phyloP scores from a whole-genome alignment of 2,329 filamentous ascomycete genomes.

The Ascochyta lentis region DNA sequence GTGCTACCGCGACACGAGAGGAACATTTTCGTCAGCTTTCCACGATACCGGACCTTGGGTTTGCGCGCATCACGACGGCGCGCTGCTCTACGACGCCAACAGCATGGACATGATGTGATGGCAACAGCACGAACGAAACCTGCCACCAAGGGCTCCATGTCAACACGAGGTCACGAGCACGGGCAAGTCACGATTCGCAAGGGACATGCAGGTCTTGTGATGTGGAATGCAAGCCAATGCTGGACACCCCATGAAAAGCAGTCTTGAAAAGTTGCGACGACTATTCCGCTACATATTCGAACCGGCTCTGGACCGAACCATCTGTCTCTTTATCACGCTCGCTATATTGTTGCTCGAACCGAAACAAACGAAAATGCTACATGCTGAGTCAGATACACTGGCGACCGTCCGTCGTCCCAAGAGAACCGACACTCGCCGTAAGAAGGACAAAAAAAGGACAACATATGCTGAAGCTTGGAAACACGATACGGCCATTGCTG shows the following conservation, averaged over 20 bases:
- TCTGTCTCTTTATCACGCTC: slow-evolving; percentile 9
- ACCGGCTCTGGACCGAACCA: slow-evolving; percentile 5
- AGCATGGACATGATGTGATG: slow-evolving; percentile 1
- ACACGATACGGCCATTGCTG: slow-evolving; percentile 57
- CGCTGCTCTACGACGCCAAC: background rate
- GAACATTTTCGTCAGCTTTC: slow-evolving; percentile 8
- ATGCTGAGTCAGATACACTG: slow-evolving; percentile 11
- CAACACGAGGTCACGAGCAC: slow-evolving; percentile 12
- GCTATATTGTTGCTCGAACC: slow-evolving; percentile 6
- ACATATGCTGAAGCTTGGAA: slow-evolving; percentile 40
- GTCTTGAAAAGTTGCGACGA: background rate
- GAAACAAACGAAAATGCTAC: slow-evolving; percentile 13
- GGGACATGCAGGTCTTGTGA: slow-evolving; percentile 7
- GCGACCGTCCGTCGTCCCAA: background rate
- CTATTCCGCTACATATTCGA: slow-evolving; percentile 7
- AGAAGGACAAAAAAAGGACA: slow-evolving; percentile 16
- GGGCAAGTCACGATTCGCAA: slow-evolving; percentile 12
- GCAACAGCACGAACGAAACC: background rate
- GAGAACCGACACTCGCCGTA: slow-evolving; percentile 2
- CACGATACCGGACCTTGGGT: slow-evolving; percentile 7
- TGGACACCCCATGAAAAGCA: background rate
- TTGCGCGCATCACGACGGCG: background rate
- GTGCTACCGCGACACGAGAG: slow-evolving; percentile 16
- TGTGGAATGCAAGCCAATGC: slow-evolving; percentile 11
- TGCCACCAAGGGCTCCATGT: background rate